phyloP scores from a whole-genome alignment of 768 basidiomycete genomes.

The Flagelloscypha sp. region DNA sequence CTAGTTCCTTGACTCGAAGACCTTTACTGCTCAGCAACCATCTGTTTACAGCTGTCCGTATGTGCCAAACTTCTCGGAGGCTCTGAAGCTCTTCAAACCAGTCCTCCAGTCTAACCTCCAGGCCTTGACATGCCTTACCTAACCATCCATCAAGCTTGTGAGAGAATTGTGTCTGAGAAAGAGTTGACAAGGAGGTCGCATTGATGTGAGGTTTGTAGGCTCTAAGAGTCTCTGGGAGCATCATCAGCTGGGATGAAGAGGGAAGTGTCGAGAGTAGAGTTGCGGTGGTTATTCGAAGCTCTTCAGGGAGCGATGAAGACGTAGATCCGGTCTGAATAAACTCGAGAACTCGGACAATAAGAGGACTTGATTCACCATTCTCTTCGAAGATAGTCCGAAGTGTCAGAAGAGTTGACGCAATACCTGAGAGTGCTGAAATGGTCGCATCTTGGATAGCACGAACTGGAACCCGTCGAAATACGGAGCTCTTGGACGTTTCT shows the following conservation, averaged over 20 bases:
- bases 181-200: constrained; percentile 45
- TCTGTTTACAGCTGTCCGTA: constrained; percentile 44
- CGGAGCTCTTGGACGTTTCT: too few relatives aligned
- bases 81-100: constrained; percentile 57
- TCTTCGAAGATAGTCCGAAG: constrained; percentile 52
- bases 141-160: constrained; percentile 60
- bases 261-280: constrained; percentile 63
- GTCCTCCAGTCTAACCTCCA: constrained; percentile 35
- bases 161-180: constrained; percentile 34
- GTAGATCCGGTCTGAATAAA: constrained; percentile 50
- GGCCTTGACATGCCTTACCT: constrained; percentile 34
- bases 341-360: constrained; percentile 50
- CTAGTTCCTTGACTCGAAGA: constrained; percentile 42
- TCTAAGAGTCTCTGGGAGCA: constrained; percentile 63
- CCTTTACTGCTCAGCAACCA: constrained; percentile 33
- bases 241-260: constrained; percentile 73
- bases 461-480: too few relatives aligned
- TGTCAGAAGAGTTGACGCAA: constrained; percentile 51
- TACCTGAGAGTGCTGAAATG: constrained; percentile 41
- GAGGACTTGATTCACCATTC: constrained; percentile 25
- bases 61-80: constrained; percentile 63
- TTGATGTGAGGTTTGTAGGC: constrained; percentile 85
- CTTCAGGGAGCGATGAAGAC: constrained; percentile 31
- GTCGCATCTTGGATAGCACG: constrained; percentile 49
- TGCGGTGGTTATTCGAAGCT: constrained; percentile 58